Percentiles rank a stretch among this genome's conserved stretches.
Conservation (phyloP, 225 moss, liverwort and hornwort species). For the Polytrichum commune region DNA sequence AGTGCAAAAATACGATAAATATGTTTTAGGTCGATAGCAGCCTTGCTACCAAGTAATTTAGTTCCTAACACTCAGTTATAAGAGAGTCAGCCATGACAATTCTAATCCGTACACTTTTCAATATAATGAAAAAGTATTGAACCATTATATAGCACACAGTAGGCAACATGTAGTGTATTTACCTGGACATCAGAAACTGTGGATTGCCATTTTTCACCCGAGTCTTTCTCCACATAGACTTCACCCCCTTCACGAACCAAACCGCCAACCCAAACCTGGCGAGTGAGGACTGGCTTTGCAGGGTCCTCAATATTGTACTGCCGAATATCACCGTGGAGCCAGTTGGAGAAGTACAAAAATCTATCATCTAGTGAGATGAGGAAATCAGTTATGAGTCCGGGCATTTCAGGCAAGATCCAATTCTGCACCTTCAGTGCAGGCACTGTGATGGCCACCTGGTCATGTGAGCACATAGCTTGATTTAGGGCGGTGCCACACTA, state of each 20-base stretch:
- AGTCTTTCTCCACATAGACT: conserved; percentile 73
- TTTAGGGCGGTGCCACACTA: too few species aligned
- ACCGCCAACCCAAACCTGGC: conserved; percentile 97
- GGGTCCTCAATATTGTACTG: conserved; percentile 99
- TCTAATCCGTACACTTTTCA: neutral
- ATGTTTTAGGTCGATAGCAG: too few species aligned
- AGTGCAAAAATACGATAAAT: too few species aligned
- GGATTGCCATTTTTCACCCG: conserved; percentile 82
- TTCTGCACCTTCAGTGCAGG: conserved; percentile 85
- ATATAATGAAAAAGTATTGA: neutral
- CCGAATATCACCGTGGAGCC: conserved; percentile 97
- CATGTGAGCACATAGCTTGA: neutral
- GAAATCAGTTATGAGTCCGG: conserved; percentile 96
- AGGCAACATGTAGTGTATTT: neutral
- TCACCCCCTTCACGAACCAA: conserved; percentile 69
- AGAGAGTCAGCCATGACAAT: neutral
- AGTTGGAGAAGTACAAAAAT: conserved; percentile 94
- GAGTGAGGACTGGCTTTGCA: conserved; percentile 71
- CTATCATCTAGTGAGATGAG: conserved; percentile 91
- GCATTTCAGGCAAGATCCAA: conserved; percentile 91
- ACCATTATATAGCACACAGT: neutral
- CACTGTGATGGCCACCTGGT: conserved; percentile 82
- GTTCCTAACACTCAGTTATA: too few species aligned
- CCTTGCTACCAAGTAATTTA: too few species aligned
- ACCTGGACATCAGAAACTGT: conserved; percentile 74